Evolutionary conservation across 2,329 filamentous ascomycete genomes (phyloP).

Genomic region (Fusarium xyrophilum): DNA sequence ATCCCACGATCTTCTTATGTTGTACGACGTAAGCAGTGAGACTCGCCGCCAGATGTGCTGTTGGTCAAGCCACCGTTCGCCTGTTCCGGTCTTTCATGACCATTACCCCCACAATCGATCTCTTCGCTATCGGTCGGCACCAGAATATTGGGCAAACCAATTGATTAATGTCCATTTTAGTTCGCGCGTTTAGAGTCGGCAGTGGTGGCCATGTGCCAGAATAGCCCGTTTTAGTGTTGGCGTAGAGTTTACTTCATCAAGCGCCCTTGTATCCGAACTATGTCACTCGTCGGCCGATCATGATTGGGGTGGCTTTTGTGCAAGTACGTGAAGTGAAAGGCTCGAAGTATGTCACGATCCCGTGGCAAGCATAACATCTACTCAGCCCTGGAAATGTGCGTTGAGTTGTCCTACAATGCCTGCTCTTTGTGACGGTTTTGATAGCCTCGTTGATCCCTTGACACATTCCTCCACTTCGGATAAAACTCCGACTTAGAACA

Average conservation of each 20-base stretch:
- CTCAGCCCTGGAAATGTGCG: neutral
- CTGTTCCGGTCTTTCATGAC: constrained; percentile 11
- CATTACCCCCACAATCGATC: constrained; percentile 13
- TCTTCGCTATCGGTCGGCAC: neutral
- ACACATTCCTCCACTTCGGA: constrained; percentile 12
- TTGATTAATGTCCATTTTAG: neutral
- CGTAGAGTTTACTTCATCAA: constrained; percentile 4
- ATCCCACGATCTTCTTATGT: neutral
- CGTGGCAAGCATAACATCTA: neutral
- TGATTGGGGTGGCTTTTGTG: neutral
- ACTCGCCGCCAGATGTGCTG: neutral
- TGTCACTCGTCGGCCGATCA: neutral
- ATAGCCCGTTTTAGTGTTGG: neutral
- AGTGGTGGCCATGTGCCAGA: neutral
- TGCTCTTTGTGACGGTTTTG: neutral
- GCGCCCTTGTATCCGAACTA: neutral
- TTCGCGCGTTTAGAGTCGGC: neutral
- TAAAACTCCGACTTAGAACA: neutral
- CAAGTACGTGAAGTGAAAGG: neutral
- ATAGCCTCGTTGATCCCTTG: constrained; percentile 11
- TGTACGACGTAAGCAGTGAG: neutral
- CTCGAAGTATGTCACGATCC: neutral
- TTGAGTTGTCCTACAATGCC: neutral
- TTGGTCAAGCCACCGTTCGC: constrained; percentile 7
- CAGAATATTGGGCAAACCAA: constrained; percentile 16